Percentiles rank a stretch among this genome's conserved stretches.
These are phyloP conservation scores for Amphibolis antarctica DNA, from an alignment of 106 monocot species.

Conservation along the genomic window DNA sequence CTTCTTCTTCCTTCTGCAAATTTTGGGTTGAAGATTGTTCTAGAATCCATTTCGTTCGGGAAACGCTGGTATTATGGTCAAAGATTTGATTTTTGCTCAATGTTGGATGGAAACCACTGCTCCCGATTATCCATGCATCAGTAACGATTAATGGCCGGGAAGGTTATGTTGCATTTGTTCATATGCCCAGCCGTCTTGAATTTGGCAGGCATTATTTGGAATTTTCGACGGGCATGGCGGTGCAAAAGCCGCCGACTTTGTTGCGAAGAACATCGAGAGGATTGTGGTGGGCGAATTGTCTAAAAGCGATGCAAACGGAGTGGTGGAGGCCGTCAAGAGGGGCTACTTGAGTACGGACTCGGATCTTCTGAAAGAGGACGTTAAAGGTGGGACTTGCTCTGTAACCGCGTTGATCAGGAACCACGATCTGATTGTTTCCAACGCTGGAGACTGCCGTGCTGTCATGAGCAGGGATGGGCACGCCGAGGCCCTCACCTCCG, in stretches of 20 bases:
- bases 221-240: constrained; percentile 93
- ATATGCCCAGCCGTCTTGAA: no score
- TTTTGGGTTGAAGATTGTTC: no score
- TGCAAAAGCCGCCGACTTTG: constrained; percentile 61
- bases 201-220: constrained; percentile 93
- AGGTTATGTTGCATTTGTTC: no score
- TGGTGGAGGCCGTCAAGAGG: constrained; percentile 41
- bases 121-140: no score
- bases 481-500: constrained; percentile 72
- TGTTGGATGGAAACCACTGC: no score
- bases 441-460: constrained; percentile 87
- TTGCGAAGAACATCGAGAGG: constrained; percentile 51
- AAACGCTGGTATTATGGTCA: no score
- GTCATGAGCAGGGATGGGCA: constrained; percentile 57
- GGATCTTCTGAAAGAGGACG: constrained; percentile 43
- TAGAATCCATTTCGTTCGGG: no score
- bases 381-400: constrained; percentile 39
- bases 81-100: no score
- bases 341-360: constrained; percentile 63
- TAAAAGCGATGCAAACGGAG: constrained; percentile 4
- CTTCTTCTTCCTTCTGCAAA: no score
- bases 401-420: constrained; percentile 59
- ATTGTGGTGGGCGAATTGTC: constrained; percentile 36
- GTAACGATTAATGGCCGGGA: no score
- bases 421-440: constrained; percentile 63